Conservation (phyloP, 345 rosid species). For the Salix brachista region DNA sequence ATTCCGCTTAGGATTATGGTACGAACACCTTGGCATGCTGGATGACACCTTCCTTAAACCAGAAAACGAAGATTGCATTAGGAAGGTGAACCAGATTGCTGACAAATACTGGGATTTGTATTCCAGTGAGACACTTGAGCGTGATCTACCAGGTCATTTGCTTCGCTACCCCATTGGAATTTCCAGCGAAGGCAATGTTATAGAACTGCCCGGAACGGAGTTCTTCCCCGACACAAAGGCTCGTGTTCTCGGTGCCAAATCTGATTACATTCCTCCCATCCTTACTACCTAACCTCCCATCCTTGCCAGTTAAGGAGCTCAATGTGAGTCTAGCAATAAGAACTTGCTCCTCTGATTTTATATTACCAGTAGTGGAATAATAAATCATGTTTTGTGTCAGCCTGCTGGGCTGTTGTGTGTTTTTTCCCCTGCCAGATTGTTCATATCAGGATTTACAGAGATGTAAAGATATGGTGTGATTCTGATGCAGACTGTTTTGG, state of each 20-base stretch:
- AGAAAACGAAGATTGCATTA: conserved; percentile 58
- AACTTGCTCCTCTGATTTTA: neutral
- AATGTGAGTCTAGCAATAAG: neutral
- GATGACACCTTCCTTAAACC: conserved; percentile 72
- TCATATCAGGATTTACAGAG: conserved; percentile 15
- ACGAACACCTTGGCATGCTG: conserved; percentile 95
- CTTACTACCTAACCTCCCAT: conserved; percentile 56
- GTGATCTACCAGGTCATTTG: conserved; percentile 86
- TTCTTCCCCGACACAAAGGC: conserved; percentile 94
- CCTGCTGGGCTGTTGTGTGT: neutral
- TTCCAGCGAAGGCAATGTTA: conserved; percentile 56
- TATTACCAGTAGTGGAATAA: conserved; percentile 12
- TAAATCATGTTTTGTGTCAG: conserved; percentile 1
- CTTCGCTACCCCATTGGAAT: conserved; percentile 80
- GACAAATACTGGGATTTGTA: conserved; percentile 91
- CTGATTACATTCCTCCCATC: conserved; percentile 94
- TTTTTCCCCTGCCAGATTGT: conserved; percentile 8
- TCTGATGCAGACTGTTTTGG: conserved; percentile 4
- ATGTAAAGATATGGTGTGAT: conserved; percentile 16
- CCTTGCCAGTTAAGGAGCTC: neutral
- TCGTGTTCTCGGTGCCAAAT: conserved; percentile 70
- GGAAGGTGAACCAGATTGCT: conserved; percentile 70
- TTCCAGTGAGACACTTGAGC: conserved; percentile 66
- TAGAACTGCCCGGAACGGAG: conserved; percentile 64
- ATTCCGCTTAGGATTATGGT: conserved; percentile 93